Evolutionary conservation across 2,329 filamentous ascomycete genomes (phyloP), one percentile per base, ranked within the genome.

Genomic region (Trichoderma lentiforme): DNA sequence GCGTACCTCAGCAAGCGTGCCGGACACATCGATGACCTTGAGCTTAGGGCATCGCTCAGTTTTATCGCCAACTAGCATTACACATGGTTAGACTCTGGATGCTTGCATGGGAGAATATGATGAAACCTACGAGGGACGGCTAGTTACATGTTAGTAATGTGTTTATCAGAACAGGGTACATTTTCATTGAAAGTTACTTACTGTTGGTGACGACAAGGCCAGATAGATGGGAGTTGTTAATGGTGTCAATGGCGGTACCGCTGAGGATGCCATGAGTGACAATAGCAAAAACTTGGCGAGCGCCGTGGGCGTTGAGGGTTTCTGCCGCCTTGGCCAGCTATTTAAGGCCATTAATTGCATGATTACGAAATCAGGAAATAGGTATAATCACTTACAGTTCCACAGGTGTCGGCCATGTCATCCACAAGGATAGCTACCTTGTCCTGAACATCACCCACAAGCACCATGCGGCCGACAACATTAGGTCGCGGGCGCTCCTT

Each of bases 371-470:
- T 14, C 12, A 4, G 43, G n/a, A 47, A 24, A 14, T 15, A 2
- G 28, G 15, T 57, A n/a, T n/a, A 15, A 2, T 47, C 26, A 70
- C 71, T 70, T 78, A 83, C 81, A 51, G 94, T 97, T 76, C 94
- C 94, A 81, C 95, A 98, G 4, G 95, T 98, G 80, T 98, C 95
- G 36, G 95, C 95, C 94, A 98, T 98, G 81, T 98, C 95, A 81
- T 98, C 95, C 68, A 99, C 95, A 63, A 99, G 90, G 79, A 99
- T 98, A 73, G 95, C 95, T 34, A 95, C 91, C 84, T 96, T 96
- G 83, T 93, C 93, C 76, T 90, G 88, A 61, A 98, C 96, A 75
- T 97, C 94, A 76, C 96, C 96, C 65, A 98, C 95, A n/a, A 99
- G 91, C 1, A 84, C 93, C 94, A 97, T 97, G 77, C 93, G 91